These are phyloP conservation scores for Dictyostelium firmibasis DNA, from an alignment of 78 protist species.

Conservation along the genomic window DNA sequence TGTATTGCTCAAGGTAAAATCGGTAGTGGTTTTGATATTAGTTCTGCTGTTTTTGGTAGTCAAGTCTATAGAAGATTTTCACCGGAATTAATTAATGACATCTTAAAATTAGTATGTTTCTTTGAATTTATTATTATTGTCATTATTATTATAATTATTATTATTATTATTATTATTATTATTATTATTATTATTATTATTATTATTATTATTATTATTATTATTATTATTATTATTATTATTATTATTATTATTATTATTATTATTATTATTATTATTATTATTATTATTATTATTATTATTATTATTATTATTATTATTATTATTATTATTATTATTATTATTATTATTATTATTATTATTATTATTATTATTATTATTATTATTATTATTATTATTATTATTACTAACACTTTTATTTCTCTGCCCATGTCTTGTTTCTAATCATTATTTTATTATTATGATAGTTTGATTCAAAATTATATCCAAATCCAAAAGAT, in stretches of 20 bases:
- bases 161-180: background rate
- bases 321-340: background rate
- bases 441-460: background rate
- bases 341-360: background rate
- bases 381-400: conserved; percentile 2
- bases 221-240: background rate
- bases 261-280: conserved; percentile 12
- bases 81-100: conserved; percentile 55
- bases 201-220: background rate
- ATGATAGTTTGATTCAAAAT: background rate
- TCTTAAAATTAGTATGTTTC: conserved; percentile 8
- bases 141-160: background rate
- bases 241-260: background rate
- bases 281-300: background rate
- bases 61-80: conserved; percentile 86
- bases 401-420: no score
- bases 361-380: conserved; percentile 11
- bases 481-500: conserved; percentile 14
- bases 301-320: background rate
- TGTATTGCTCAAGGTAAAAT: conserved; percentile 91
- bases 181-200: background rate
- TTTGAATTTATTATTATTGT: background rate
- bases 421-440: background rate
- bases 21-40: conserved; percentile 93
- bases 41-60: conserved; percentile 87